These are phyloP conservation scores for Teunomyces aglyptinius DNA, from an alignment of 805 yeast genomes.

Conservation along the genomic window DNA sequence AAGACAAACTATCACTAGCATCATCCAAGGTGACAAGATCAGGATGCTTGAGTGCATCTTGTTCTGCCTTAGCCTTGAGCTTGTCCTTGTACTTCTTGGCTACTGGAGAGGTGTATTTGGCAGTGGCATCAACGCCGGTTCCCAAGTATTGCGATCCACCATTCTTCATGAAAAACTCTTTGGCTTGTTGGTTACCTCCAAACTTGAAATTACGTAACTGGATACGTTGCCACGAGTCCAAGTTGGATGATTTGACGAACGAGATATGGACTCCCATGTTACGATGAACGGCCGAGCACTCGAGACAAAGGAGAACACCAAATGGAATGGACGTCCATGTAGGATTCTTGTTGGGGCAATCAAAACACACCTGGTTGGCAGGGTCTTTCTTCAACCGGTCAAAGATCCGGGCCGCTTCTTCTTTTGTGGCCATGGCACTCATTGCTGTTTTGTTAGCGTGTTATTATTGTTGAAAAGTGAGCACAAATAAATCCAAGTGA, in stretches of 20 bases:
- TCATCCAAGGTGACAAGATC: conserved; percentile 66
- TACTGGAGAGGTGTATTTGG: conserved; percentile 75
- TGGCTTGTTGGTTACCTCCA: conserved; percentile 89
- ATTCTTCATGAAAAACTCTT: conserved; percentile 77
- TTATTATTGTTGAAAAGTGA: conserved; percentile 2
- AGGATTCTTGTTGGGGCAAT: conserved; percentile 90
- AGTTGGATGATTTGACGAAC: conserved; percentile 85
- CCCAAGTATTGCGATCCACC: conserved; percentile 77
- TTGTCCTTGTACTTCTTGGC: conserved; percentile 83
- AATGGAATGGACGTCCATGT: conserved; percentile 98
- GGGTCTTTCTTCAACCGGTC: conserved; percentile 58
- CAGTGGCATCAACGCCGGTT: conserved; percentile 52
- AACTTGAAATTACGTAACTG: conserved; percentile 89
- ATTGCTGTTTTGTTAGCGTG: conserved; percentile 3
- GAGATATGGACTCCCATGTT: conserved; percentile 95
- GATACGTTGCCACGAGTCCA: conserved; percentile 92
- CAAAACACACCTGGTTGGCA: conserved; percentile 86
- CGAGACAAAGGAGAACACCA: conserved; percentile 88
- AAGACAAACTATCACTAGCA: conserved; percentile 29
- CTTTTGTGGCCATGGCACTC: conserved; percentile 55
- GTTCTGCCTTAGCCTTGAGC: conserved; percentile 62
- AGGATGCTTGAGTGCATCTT: conserved; percentile 73
- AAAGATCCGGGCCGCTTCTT: conserved; percentile 66
- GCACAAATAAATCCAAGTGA: background rate
- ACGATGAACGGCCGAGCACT: conserved; percentile 94